These are phyloP conservation scores for Alternaria sp. DNA, from an alignment of 2,329 filamentous ascomycete species.

Conservation along the genomic window DNA sequence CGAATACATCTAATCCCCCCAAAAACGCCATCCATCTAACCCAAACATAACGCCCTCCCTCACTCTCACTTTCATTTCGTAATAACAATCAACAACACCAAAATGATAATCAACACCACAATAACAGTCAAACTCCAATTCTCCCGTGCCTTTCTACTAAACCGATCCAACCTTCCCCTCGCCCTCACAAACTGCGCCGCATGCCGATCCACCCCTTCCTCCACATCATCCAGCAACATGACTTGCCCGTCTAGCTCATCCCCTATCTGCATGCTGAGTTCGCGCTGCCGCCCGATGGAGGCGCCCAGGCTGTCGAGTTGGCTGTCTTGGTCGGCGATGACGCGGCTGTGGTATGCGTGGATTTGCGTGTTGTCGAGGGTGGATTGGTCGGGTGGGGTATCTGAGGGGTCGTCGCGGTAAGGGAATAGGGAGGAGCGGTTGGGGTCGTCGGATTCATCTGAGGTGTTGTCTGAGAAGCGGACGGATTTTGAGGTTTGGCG, in stretches of 20 bases:
- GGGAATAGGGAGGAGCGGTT: conserved; percentile 66
- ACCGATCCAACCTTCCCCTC: conserved; percentile 70
- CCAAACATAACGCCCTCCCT: background rate
- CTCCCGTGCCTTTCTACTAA: conserved; percentile 77
- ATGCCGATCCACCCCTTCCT: conserved; percentile 82
- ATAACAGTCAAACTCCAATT: conserved; percentile 90
- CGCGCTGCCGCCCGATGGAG: conserved; percentile 85
- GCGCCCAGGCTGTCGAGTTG: conserved; percentile 79
- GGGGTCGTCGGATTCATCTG: conserved; percentile 51
- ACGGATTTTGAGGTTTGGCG: conserved; percentile 70
- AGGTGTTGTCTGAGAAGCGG: conserved; percentile 73
- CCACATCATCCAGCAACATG: conserved; percentile 86
- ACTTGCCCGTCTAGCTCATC: conserved; percentile 94
- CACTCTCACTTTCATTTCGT: conserved; percentile 31
- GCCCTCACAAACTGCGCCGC: conserved; percentile 77
- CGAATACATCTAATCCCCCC: background rate
- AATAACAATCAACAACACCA: conserved; percentile 82
- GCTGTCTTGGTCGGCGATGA: conserved; percentile 88
- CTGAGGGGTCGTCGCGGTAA: conserved; percentile 73
- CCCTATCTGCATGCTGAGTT: conserved; percentile 94
- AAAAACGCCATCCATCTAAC: background rate
- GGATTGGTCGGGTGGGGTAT: conserved; percentile 58
- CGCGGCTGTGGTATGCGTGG: conserved; percentile 79
- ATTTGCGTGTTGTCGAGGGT: conserved; percentile 81
- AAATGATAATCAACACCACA: conserved; percentile 75